phyloP scores from a whole-genome alignment of 2,329 filamentous ascomycete species.

The Colletotrichum sp. region DNA sequence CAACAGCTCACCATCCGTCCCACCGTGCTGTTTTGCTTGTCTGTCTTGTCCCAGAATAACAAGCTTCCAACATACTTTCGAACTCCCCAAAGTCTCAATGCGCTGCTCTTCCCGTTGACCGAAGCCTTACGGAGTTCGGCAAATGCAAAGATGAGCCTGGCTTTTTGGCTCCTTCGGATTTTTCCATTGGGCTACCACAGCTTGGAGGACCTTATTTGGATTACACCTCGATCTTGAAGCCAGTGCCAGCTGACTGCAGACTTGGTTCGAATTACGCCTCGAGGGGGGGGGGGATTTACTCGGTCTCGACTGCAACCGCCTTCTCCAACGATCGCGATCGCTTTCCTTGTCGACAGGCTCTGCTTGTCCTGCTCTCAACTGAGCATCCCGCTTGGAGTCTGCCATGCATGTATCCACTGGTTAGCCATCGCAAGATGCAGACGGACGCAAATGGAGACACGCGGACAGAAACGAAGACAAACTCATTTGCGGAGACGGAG shows the following conservation, averaged over 20 bases:
- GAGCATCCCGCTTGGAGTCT: not conserved
- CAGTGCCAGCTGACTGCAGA: not conserved
- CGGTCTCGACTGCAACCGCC: not conserved
- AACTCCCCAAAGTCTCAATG: conserved; percentile 6
- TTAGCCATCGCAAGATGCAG: not conserved
- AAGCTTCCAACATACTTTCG: not conserved
- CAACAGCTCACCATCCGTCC: not conserved
- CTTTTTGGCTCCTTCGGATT: not conserved
- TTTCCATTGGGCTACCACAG: not conserved
- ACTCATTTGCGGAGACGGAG: not conserved
- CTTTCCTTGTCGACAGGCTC: not conserved
- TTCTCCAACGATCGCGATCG: not conserved
- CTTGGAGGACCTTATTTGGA: not conserved
- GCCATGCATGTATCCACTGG: not conserved
- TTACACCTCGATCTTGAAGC: not conserved
- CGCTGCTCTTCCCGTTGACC: not conserved
- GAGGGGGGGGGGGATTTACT: not conserved
- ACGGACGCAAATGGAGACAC: not conserved
- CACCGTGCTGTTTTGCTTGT: not conserved
- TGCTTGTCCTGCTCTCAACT: not conserved
- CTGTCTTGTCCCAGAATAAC: not conserved
- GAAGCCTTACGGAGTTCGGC: not conserved
- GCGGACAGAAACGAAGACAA: not conserved
- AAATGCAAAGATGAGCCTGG: not conserved
- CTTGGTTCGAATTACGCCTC: not conserved